Evolutionary conservation across 768 basidiomycete genomes (phyloP), one percentile per base, ranked within the genome.

Genomic region (Sporobolomyces pararoseus): DNA sequence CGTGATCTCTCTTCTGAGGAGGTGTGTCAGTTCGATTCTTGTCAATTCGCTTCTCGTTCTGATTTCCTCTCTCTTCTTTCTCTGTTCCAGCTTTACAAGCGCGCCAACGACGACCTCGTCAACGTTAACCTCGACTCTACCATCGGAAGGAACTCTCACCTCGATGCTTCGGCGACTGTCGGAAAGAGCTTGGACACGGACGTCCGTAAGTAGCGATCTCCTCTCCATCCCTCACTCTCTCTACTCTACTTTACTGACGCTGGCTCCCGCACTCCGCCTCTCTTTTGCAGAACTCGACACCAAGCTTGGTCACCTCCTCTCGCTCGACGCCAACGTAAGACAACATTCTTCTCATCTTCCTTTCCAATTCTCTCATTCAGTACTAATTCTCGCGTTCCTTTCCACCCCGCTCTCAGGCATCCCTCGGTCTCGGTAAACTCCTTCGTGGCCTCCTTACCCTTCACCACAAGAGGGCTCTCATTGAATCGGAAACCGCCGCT

Each of bases 21-120:
- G 27, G 54, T 55, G 19, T 19, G 54, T n/a, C n/a, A n/a, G n/a
- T n/a, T n/a, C n/a, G n/a, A n/a, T n/a, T n/a, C n/a, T n/a, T n/a
- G n/a, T n/a, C n/a, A n/a, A n/a, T n/a, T n/a, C n/a, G n/a, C n/a
- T n/a, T 21, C 7, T 9, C 34, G 19, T 55, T 31, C 17, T 35
- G 9, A 31, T 35, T 19, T 9, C 23, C 16, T 35, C 32, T 7
- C n/a, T 7, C 54, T 12, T 55, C 27, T 34, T 42, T 17, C 39
- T 17, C 39, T 42, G 10, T 9, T 42, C 17, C 39, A 55, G 32
- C 37, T 57, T 37, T 57, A 39, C 37, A 57, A 39, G 23, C 35
- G 37, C 55, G 55, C 55, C 37, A 57, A 57, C 37, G 42, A 47
- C 44, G 58, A 60, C 42, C 42, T 60, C 42, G 44, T 60, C 58